A percentile compares a stretch with the other conserved stretches of the same genome.
These are phyloP conservation scores for Penicillium daleae DNA, from an alignment of 495 filamentous ascomycete species.

Conservation along the genomic window DNA sequence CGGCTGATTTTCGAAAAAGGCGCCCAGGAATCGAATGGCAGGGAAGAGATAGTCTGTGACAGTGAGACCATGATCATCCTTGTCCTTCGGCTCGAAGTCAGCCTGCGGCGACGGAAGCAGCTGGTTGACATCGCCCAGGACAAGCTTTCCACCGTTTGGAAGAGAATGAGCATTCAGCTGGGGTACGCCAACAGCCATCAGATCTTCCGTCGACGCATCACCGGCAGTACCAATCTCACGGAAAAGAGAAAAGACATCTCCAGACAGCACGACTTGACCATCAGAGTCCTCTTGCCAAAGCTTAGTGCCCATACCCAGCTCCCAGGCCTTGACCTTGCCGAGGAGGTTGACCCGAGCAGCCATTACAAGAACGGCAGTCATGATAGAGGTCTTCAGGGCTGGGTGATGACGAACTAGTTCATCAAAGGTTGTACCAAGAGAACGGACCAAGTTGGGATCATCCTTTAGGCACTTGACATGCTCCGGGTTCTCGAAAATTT, in stretches of 20 bases:
- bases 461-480: constrained; percentile 82
- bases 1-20: constrained; percentile 75
- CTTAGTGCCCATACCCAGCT: constrained; percentile 75
- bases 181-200: constrained; percentile 37
- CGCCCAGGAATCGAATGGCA: constrained; percentile 72
- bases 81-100: constrained; percentile 49
- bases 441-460: constrained; percentile 60
- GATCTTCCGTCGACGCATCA: constrained; percentile 35
- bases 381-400: constrained; percentile 72
- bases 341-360: constrained; percentile 73
- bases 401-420: constrained; percentile 95
- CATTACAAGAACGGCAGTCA: constrained; percentile 82
- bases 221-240: constrained; percentile 39
- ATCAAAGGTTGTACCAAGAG: constrained; percentile 83
- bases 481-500: constrained; percentile 89
- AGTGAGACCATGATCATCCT: constrained; percentile 53
- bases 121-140: constrained; percentile 37
- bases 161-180: constrained; percentile 37
- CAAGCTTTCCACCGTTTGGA: constrained; percentile 44
- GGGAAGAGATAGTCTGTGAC: constrained; percentile 73
- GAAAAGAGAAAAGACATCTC: constrained; percentile 38
- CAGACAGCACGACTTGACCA: constrained; percentile 36
- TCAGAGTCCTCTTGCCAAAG: constrained; percentile 64
- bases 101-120: constrained; percentile 32
- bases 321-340: constrained; percentile 66